Percentiles rank a stretch among this genome's conserved stretches.
phyloP scores from a whole-genome alignment of 805 yeast genomes.

The Hanseniaspora hatyaiensis region DNA sequence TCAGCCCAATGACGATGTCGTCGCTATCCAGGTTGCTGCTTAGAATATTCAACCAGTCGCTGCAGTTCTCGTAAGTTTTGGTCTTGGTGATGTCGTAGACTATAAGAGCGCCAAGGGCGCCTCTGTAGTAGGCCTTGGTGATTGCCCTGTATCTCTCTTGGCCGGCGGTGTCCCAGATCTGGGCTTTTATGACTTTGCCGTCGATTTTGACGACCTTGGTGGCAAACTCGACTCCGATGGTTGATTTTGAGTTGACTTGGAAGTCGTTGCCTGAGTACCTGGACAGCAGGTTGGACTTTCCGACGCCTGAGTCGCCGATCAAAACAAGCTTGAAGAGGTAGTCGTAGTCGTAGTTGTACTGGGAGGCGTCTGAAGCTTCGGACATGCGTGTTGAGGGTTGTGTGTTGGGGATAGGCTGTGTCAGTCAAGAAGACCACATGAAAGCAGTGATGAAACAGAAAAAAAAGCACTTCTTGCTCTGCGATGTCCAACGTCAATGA shows the following conservation, averaged over 20 bases:
- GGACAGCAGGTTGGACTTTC: constrained; percentile 84
- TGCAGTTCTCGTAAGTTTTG: constrained; percentile 71
- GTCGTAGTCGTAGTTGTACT: constrained; percentile 73
- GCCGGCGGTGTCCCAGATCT: constrained; percentile 98
- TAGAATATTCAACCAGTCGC: constrained; percentile 83
- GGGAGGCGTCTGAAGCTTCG: constrained; percentile 37
- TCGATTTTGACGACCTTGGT: constrained; percentile 85
- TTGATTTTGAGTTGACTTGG: constrained; percentile 83
- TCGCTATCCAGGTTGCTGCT: constrained; percentile 87
- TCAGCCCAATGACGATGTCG: constrained; percentile 75
- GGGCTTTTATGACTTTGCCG: constrained; percentile 75
- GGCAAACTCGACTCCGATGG: constrained; percentile 97
- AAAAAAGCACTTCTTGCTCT: too few species aligned
- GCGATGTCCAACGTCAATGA: too few species aligned
- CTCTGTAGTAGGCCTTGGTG: constrained; percentile 93
- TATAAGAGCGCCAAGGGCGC: constrained; percentile 93
- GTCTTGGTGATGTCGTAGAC: constrained; percentile 92
- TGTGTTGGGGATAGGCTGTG: too few species aligned
- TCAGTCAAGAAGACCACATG: too few species aligned
- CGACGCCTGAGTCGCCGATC: constrained; percentile 84
- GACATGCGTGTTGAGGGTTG: not conserved
- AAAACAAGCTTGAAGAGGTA: constrained; percentile 88
- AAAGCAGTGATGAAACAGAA: too few species aligned
- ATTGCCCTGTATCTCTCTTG: constrained; percentile 97
- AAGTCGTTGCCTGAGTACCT: constrained; percentile 94